phyloP scores from a whole-genome alignment of 225 moss, liverwort and hornwort genomes.

The Sphagnum tenellum region DNA sequence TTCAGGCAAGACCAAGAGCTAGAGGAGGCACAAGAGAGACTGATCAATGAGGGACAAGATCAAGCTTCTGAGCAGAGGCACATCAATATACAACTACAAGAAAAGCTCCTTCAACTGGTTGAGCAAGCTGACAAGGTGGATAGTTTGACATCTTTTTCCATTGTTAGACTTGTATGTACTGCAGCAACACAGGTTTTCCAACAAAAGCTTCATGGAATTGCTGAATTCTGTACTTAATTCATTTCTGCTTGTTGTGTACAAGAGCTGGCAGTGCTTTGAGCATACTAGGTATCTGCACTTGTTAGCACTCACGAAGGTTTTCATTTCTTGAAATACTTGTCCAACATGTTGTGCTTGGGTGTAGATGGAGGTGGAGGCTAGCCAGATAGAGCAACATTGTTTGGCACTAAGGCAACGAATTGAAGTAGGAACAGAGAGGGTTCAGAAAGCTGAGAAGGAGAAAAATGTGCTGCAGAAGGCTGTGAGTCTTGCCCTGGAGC shows the following conservation, averaged over 20 bases:
- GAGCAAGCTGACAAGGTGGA: conserved; percentile 41
- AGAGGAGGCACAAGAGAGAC: conserved; percentile 10
- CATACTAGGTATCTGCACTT: background rate
- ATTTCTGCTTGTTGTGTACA: too few relatives aligned
- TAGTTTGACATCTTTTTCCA: background rate
- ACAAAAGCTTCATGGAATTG: background rate
- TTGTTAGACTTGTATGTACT: background rate
- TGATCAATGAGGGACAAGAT: conserved; percentile 13
- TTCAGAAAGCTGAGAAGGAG: conserved; percentile 19
- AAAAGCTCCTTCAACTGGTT: conserved; percentile 34
- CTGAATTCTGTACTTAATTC: too few relatives aligned
- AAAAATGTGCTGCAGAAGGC: conserved; percentile 19
- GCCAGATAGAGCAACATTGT: conserved; percentile 11
- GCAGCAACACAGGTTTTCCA: background rate
- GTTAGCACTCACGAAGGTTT: background rate
- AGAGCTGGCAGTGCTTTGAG: background rate
- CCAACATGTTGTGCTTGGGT: background rate
- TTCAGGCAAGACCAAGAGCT: conserved; percentile 12
- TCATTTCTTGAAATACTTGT: background rate
- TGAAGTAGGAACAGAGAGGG: conserved; percentile 13
- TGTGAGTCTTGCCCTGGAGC: conserved; percentile 21
- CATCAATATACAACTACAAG: conserved; percentile 26
- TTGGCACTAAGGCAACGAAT: conserved; percentile 17
- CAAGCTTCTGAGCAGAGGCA: conserved; percentile 15
- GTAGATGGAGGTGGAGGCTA: conserved; percentile 42